Evolutionary conservation across 352 stramenopile species (phyloP), one percentile per base, ranked within the genome.

Genomic region (Achlya hypogyna): DNA sequence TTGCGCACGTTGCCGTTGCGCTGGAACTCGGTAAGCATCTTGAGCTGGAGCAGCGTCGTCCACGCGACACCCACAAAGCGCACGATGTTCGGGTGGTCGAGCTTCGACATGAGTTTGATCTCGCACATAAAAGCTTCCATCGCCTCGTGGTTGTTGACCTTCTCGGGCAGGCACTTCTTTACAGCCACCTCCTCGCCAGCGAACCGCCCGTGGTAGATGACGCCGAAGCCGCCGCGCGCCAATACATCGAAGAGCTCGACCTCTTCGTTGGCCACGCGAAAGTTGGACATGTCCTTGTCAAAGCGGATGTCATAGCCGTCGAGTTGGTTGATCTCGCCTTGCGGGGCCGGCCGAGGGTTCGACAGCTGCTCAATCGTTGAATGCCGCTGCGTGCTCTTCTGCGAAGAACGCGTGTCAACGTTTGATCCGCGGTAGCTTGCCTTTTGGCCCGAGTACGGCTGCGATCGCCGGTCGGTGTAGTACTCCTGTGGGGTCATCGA

Each of bases 1-100:
- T 78, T 76, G 53, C 89, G 78, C 12, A 93, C 69, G 59, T 93
- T 84, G 20, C 84, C 84, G 27, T 81, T 86, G 20, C 78, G 73
- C 81, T 91, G 86, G 74, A 81, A 89, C 72, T 93, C 84, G 60
- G 88, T 84, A 20, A 93, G 71, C 31, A 93, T 81, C 0, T 82
- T 78, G 71, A 93, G 88, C 53, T 93, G 82, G 9, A 79, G 81
- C n/a, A 94, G 72, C 76, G 86, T 94, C 54, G 81, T 92, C 85
- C 85, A 94, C 53, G 75, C 89, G 53, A 94, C 82, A 40, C 85
- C 85, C 8, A 94, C 78, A 35, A 94, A 94, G 14, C 75, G 74
- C 38, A 94, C 79, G 23, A 94, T 77, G 69, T 94, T 91, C 9
- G 82, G 73, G 67, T 94, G 86, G 5, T 79, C 78, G 10, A 94